Base-by-base conservation (phyloP, 768 basidiomycete species). In the Asterophora parasitica region DNA sequence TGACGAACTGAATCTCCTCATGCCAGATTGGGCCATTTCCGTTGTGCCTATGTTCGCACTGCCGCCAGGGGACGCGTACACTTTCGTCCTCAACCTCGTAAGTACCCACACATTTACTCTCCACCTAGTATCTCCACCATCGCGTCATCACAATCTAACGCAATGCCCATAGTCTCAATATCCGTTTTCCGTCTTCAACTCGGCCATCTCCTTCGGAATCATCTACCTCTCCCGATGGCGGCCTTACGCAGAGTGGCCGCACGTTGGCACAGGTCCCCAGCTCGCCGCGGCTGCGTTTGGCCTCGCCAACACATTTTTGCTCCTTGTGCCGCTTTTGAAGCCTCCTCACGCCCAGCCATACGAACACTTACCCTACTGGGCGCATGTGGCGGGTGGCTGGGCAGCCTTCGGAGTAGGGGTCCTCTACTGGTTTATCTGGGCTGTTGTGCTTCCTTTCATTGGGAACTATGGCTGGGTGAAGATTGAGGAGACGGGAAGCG, bases 11-110 rank as follows among this genome's bases (percentile, higher is more conserved):
- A n/a, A 39, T 33, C 31, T 23, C 6, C 23, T 6, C 23, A 23
- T 23, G 23, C 6, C 23, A 66, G 64, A 66, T 32, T 68, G 64
- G 59, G 31, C 53, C 16, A 36, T 66, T 2, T 68, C 64, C 37
- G 42, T 61, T 19, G 49, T 65, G 17, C 51, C 63, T 4, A 65
- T 70, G 40, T 57, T 68, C 44, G 56, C 53, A 26, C 58, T 67
- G 0, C 82, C 83, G 0, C 69, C 79, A 0, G 82, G 82, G 3
- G 82, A 83, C 46, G 80, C 81, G 0, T 85, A 81, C 59, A 70
- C 72, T 41, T 79, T 85, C 59, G 67, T 77, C 26, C 60, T 80
- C 48, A 78, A 77, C 54, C 53, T 60, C 55, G 78, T 77, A 50
- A 42, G 77, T 23, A 23, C 12, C 23, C 5, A 10, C 12, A 15